Conservation (phyloP, 2,329 filamentous ascomycete genomes). For the Aspergillus calidoustus region DNA sequence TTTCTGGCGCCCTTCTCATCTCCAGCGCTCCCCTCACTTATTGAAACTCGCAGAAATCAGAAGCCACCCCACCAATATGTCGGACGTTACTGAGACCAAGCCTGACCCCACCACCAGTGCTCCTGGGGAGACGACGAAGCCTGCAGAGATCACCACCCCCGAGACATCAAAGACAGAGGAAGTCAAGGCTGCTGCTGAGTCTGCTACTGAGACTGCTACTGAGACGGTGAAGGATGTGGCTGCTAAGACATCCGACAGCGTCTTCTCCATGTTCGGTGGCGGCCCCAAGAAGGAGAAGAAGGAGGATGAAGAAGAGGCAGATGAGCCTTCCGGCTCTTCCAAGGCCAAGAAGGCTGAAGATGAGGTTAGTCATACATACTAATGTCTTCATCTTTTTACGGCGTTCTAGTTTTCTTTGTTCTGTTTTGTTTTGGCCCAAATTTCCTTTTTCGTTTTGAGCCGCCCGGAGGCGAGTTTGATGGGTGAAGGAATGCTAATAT, state of each 20-base stretch:
- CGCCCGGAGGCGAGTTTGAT: background rate
- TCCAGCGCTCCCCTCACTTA: constrained; percentile 4
- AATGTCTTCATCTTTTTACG: background rate
- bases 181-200: constrained; percentile 31
- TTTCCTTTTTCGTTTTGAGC: background rate
- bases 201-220: constrained; percentile 41
- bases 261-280: constrained; percentile 99
- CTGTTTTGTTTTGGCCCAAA: background rate
- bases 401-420: background rate
- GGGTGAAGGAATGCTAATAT: constrained; percentile 5
- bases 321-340: constrained; percentile 86
- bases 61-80: constrained; percentile 38
- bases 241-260: constrained; percentile 56
- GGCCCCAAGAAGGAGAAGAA: constrained; percentile 97
- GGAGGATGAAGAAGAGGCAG: constrained; percentile 73
- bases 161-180: constrained; percentile 36
- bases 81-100: constrained; percentile 49
- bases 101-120: constrained; percentile 48
- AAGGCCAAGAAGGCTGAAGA: constrained; percentile 73
- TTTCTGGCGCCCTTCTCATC: background rate
- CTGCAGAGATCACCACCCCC: constrained; percentile 41
- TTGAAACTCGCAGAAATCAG: constrained; percentile 16
- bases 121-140: constrained; percentile 37
- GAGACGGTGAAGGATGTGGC: constrained; percentile 44
- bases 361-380: constrained; percentile 49